Conservation (phyloP, 208 protist genomes). For the Trypanosomatidae sp. region DNA sequence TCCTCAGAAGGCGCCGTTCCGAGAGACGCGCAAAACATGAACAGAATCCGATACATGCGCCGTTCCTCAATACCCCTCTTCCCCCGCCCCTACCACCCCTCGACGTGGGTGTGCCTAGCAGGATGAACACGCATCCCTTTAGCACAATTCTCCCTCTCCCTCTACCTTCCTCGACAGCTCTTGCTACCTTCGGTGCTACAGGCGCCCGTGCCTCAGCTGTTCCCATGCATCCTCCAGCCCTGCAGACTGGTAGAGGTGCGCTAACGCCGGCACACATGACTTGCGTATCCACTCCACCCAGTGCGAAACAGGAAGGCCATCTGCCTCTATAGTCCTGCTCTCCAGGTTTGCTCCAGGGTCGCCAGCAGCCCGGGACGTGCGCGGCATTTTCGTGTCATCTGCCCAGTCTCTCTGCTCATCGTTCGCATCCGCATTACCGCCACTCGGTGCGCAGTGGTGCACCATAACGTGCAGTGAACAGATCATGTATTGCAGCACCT, state of each 20-base stretch:
- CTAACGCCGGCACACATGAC: constrained; percentile 26
- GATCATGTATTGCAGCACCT: constrained; percentile 40
- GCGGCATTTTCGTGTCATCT: neutral
- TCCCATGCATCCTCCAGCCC: constrained; percentile 20
- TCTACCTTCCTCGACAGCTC: neutral
- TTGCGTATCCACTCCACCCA: constrained; percentile 21
- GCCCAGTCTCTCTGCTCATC: neutral
- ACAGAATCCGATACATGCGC: neutral
- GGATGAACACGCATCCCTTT: neutral
- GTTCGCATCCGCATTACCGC: neutral
- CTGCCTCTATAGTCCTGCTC: neutral
- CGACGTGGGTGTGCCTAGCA: neutral
- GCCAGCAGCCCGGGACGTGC: neutral
- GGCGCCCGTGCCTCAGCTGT: constrained; percentile 8
- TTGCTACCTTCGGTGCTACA: neutral
- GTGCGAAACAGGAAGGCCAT: constrained; percentile 1
- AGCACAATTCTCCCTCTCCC: neutral
- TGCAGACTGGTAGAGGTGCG: constrained; percentile 18
- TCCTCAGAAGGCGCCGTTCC: neutral
- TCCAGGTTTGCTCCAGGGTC: neutral
- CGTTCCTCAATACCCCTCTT: neutral
- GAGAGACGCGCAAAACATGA: neutral
- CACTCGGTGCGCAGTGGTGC: neutral
- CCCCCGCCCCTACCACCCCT: neutral
- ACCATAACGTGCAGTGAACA: constrained; percentile 23